phyloP scores from a whole-genome alignment of 2,329 filamentous ascomycete species.

The Chrysoporthe puriensis region DNA sequence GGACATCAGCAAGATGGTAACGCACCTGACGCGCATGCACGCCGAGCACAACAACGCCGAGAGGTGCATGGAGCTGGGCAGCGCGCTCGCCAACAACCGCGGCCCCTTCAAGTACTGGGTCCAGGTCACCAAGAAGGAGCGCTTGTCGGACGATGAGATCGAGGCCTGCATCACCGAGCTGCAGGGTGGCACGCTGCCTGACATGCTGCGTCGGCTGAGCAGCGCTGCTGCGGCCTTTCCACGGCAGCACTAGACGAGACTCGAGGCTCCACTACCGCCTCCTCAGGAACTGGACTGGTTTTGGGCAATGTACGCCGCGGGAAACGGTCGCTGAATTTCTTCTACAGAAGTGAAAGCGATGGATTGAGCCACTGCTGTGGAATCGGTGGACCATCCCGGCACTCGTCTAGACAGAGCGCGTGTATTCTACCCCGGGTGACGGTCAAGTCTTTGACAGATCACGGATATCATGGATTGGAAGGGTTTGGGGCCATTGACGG shows the following conservation, averaged over 20 bases:
- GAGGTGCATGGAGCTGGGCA: slow-evolving; percentile 48
- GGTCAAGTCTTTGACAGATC: too few species aligned
- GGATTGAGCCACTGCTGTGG: too few species aligned
- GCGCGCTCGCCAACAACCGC: slow-evolving; percentile 47
- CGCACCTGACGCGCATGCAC: slow-evolving; percentile 52
- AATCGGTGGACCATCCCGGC: too few species aligned
- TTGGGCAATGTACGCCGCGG: too few species aligned
- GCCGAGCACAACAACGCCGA: slow-evolving; percentile 47
- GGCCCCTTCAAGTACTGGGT: slow-evolving; percentile 54
- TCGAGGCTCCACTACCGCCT: background rate
- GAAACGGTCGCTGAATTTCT: too few species aligned
- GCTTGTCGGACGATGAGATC: slow-evolving; percentile 38
- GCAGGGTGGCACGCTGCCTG: slow-evolving; percentile 42
- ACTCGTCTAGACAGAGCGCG: too few species aligned
- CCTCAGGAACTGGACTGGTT: too few species aligned
- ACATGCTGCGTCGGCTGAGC: slow-evolving; percentile 40
- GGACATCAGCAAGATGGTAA: slow-evolving; percentile 51
- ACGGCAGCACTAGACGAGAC: background rate
- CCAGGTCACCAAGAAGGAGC: slow-evolving; percentile 44
- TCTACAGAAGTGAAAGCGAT: too few species aligned
- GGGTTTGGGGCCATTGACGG: too few species aligned
- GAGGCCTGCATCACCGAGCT: slow-evolving; percentile 45
- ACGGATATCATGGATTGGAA: too few species aligned
- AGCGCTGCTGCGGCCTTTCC: slow-evolving; percentile 42
- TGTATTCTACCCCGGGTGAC: too few species aligned